Conservation (phyloP, 352 stramenopile genomes). For the Peronospora farinosa region DNA sequence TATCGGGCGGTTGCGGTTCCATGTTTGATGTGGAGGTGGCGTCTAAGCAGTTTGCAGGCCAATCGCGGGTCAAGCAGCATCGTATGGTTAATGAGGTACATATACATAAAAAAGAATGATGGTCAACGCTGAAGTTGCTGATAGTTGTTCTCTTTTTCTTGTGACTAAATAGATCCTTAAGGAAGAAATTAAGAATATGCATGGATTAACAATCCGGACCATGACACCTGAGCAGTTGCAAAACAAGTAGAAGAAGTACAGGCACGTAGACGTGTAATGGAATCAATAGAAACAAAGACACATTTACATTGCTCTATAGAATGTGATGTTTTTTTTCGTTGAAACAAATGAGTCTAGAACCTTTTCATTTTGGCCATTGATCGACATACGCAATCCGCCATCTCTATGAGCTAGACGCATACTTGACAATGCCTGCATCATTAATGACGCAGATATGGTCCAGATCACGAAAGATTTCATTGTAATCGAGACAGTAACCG, state of each 20-base stretch:
- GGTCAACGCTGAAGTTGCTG: neutral
- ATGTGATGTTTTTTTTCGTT: too few species aligned
- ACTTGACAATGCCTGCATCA: constrained; percentile 87
- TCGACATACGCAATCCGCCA: neutral
- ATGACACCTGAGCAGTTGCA: constrained; percentile 70
- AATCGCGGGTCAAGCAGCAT: constrained; percentile 84
- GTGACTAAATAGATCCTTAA: constrained; percentile 53
- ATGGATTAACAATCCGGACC: constrained; percentile 77
- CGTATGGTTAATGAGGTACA: constrained; percentile 80
- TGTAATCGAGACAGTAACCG: constrained; percentile 96
- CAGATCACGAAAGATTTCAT: constrained; percentile 94
- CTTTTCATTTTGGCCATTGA: neutral
- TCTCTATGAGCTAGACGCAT: constrained; percentile 44
- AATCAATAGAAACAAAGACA: neutral
- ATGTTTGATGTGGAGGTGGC: constrained; percentile 87
- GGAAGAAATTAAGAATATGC: constrained; percentile 83
- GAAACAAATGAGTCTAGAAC: neutral
- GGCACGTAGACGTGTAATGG: neutral
- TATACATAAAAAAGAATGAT: neutral
- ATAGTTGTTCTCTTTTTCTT: neutral
- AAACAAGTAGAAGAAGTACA: constrained; percentile 27
- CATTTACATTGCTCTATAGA: too few species aligned
- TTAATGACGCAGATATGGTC: constrained; percentile 95
- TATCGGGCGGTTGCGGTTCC: constrained; percentile 83
- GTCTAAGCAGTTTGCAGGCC: constrained; percentile 67